These are phyloP conservation scores for Solanum pinnatisectum DNA, from an alignment of 257 asterid species.

Conservation along the genomic window DNA sequence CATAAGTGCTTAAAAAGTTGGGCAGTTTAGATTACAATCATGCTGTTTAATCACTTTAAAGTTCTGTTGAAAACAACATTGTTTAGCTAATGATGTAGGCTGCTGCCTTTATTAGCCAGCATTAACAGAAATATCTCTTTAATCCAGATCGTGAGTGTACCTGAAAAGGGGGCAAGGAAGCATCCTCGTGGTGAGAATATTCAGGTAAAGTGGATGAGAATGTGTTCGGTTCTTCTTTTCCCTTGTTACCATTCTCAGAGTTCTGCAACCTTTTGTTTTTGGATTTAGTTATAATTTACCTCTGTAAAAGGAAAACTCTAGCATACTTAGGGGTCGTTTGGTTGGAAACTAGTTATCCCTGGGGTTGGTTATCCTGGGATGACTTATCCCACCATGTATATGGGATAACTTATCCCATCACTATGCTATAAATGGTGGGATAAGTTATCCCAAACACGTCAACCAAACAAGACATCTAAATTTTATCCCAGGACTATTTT, in stretches of 20 bases:
- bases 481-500: too few relatives aligned
- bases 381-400: too few relatives aligned
- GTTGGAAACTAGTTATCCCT: too few relatives aligned
- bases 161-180: slow-evolving; percentile 93
- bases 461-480: too few relatives aligned
- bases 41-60: not conserved
- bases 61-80: not conserved
- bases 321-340: not conserved
- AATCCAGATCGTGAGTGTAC: slow-evolving; percentile 81
- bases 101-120: not conserved
- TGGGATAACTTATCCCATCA: too few relatives aligned
- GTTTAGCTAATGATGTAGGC: not conserved
- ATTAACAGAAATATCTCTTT: not conserved
- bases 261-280: not conserved
- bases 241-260: not conserved
- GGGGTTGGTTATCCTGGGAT: too few relatives aligned
- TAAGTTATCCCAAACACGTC: too few relatives aligned
- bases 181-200: slow-evolving; percentile 86
- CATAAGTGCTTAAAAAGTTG: not conserved
- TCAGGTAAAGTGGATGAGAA: slow-evolving; percentile 45
- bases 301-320: not conserved
- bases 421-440: too few relatives aligned
- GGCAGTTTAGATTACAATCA: not conserved
- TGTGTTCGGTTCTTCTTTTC: not conserved
- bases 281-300: not conserved